Evolutionary conservation across 2,329 filamentous ascomycete species (phyloP), one percentile per base, ranked within the genome.

Genomic region (Penicillium sp.): DNA sequence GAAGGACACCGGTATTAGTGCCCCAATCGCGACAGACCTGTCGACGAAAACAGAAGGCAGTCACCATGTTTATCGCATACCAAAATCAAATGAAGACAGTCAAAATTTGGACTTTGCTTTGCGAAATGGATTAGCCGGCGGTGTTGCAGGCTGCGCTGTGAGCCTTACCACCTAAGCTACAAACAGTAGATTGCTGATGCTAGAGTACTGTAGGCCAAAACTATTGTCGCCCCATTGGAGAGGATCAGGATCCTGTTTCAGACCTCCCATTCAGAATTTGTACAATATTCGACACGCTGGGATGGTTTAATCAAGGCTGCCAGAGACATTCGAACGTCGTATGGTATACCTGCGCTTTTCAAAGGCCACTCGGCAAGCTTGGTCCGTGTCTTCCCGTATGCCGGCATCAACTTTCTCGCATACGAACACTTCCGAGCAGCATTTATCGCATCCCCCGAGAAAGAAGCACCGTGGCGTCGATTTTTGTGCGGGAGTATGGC

Each of bases 401-500:
- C 93, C 12, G 93, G 89, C 46, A 96, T 97, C 75, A 99, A 99
- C 70, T 99, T 99, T 69, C 83, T 97, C 38, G 92, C 92, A 40
- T 99, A 99, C 77, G 94, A 99, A 74, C 94, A 99, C 75, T 90
- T 97, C 61, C 89, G 94, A 58, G 85, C 87, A 10, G 68, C 87
- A 14, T 69, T 97, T 30, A 97, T 99, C 58, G 83, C 83, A 2
- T 78, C 76, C 31, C 84, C 80, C 47, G 78, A 86, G 4, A 82
- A 95, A 56, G 94, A 99, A 72, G 97, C 92, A 0, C 83, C 88
- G 1, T 73, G 88, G 22, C 85, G 94, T 46, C 84, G 94, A 14
- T 67, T 77, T 40, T 62, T 75, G 7, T 76, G 74, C 5, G 77
- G 76, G 17, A 78, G 75, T 41, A 52, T 78, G 58, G 77, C 77